Evolutionary conservation across 78 protist species (phyloP), one percentile per base, ranked within the genome.

Genomic region (Dictyostelium citrinum): DNA sequence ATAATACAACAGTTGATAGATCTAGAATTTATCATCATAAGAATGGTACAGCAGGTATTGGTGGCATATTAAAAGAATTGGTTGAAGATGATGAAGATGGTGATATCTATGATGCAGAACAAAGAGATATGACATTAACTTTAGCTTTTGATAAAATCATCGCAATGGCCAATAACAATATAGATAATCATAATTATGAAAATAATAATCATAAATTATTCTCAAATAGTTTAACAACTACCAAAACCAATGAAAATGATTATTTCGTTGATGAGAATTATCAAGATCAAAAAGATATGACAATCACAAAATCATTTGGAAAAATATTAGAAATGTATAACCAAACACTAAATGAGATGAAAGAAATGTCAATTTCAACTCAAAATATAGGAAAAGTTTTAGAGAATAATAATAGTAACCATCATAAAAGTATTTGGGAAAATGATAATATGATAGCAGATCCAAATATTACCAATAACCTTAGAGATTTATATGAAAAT

Each of bases 71-170:
- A n/a, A 29, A n/a, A 22, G 37, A 68, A 22, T 29, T 88, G 17
- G 33, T 80, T 3, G 68, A 77, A 12, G 20, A 31, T 33, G 84
- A 80, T 35, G 49, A 41, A 41, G 31, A 75, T 41, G 79, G 37
- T 72, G 33, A 39, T 14, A n/a, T n/a, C n/a, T 71, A 71, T 71
- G 37, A 31, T 71, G 51, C n/a, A 5, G 41, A 81, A 29, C 37
- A 46, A n/a, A 14, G 46, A 20, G 91, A 84, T 84, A 84, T 84
- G 91, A 64, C 91, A 71, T 27, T 84, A n/a, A 84, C 91, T 5
- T 79, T 70, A 24, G 41, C 91, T 74, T 24, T 84, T 2, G 91
- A 79, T 35, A 45, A 74, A 31, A 49, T 84, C 9, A 24, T 84
- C 10, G 81, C 74, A 71, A 22, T 83, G 35, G 80, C 43, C 27